phyloP scores from a whole-genome alignment of 2,329 filamentous ascomycete genomes.

The Paraconiothyrium brasiliense region DNA sequence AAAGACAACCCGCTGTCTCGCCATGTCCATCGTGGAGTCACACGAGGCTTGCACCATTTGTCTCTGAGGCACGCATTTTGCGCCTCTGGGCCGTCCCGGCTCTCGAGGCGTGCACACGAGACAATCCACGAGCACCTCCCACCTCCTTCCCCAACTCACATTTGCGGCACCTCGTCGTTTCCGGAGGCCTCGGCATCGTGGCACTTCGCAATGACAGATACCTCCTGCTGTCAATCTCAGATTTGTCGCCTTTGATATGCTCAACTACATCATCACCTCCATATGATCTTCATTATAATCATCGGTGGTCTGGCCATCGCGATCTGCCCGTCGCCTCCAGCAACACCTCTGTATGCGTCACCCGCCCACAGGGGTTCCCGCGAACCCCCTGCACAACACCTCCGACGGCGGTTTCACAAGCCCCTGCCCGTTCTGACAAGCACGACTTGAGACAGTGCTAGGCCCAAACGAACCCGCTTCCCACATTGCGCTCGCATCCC shows the following conservation, averaged over 20 bases:
- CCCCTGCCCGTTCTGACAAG: slow-evolving; percentile 13
- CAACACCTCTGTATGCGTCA: slow-evolving; percentile 14
- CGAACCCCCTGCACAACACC: slow-evolving; percentile 16
- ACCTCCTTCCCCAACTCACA: slow-evolving; percentile 10
- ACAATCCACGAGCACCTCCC: slow-evolving; percentile 15
- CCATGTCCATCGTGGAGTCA: neutral
- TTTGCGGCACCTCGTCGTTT: slow-evolving; percentile 45
- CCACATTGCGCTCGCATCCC: slow-evolving; percentile 2
- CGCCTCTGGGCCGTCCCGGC: neutral
- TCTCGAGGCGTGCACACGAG: slow-evolving; percentile 8
- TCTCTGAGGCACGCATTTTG: neutral
- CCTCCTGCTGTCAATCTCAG: neutral
- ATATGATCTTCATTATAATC: slow-evolving; percentile 4
- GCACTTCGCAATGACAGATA: slow-evolving; percentile 5
- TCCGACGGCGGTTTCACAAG: slow-evolving; percentile 22
- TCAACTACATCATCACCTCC: slow-evolving; percentile 7
- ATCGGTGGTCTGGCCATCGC: slow-evolving; percentile 1
- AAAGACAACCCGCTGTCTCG: neutral
- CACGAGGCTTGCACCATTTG: neutral
- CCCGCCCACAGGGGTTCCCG: slow-evolving; percentile 3
- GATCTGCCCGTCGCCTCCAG: neutral
- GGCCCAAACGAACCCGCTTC: slow-evolving; percentile 16
- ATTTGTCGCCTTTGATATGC: slow-evolving; percentile 13
- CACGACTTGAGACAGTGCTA: slow-evolving; percentile 20
- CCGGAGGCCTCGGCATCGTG: slow-evolving; percentile 29